Conservation (phyloP, 2,329 filamentous ascomycete genomes). For the Sporothrix globosa region DNA sequence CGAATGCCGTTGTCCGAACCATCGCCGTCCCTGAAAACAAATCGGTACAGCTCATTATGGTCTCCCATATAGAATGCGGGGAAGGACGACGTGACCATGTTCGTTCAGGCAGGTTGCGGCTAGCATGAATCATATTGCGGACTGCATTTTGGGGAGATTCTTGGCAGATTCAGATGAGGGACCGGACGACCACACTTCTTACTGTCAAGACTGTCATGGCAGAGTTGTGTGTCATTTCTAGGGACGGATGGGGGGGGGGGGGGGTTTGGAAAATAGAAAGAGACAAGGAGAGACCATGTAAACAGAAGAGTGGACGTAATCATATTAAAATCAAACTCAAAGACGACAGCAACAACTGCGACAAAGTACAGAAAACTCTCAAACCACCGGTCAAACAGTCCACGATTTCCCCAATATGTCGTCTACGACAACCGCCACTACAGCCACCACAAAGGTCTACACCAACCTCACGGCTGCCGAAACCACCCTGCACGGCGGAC, state of each 20-base stretch:
- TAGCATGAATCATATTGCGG: conserved; percentile 12
- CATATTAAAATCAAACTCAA: too few relatives aligned
- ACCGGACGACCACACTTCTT: too few relatives aligned
- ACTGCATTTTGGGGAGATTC: neutral
- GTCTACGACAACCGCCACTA: neutral
- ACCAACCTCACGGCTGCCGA: neutral
- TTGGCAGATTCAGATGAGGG: neutral
- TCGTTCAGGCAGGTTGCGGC: neutral
- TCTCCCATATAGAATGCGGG: neutral
- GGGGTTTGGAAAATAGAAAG: too few relatives aligned
- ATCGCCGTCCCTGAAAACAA: neutral
- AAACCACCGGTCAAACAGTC: too few relatives aligned
- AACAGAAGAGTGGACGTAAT: too few relatives aligned
- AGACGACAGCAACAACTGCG: neutral
- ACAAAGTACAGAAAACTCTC: neutral
- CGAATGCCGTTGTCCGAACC: conserved; percentile 17
- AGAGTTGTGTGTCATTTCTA: too few relatives aligned
- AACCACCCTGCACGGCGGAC: neutral
- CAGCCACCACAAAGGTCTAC: neutral
- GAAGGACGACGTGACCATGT: neutral
- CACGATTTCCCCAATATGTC: neutral
- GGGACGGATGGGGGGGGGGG: too few relatives aligned
- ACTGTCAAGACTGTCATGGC: too few relatives aligned
- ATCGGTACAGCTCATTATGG: neutral
- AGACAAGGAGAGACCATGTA: too few relatives aligned